Percentiles rank a stretch among this genome's conserved stretches.
These are phyloP conservation scores for Naganishia albida DNA, from an alignment of 1,284 basidiomycete species.

Conservation along the genomic window DNA sequence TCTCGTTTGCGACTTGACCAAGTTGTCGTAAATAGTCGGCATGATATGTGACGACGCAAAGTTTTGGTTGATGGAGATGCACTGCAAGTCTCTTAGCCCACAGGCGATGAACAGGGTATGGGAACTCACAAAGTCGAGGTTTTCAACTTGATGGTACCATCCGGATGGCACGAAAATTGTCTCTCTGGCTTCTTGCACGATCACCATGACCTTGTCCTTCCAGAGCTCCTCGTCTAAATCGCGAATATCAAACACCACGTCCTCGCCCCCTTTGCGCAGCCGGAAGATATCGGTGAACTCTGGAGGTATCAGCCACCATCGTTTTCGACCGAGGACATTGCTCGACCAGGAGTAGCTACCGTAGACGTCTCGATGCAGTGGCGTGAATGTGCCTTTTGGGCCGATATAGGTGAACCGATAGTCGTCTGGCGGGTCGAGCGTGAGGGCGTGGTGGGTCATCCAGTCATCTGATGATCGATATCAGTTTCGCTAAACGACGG, in stretches of 20 bases:
- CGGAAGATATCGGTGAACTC: constrained; percentile 43
- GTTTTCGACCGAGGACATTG: constrained; percentile 59
- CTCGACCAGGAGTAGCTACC: constrained; percentile 62
- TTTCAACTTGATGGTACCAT: constrained; percentile 55
- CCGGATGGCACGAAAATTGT: constrained; percentile 57
- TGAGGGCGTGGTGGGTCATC: constrained; percentile 48
- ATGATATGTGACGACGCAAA: constrained; percentile 60
- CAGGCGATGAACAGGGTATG: constrained; percentile 5
- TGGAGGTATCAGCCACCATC: constrained; percentile 61
- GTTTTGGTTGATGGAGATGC: constrained; percentile 58
- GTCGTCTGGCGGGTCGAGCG: constrained; percentile 36
- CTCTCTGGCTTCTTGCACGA: constrained; percentile 51
- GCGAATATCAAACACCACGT: constrained; percentile 50
- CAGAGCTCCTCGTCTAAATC: constrained; percentile 42
- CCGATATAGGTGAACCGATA: constrained; percentile 56
- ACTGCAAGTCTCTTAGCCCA: constrained; percentile 39
- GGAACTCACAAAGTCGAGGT: constrained; percentile 47
- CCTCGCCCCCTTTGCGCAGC: constrained; percentile 36
- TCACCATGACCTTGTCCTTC: constrained; percentile 41
- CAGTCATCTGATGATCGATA: constrained; percentile 56
- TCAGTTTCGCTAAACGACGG: not conserved
- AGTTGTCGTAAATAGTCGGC: constrained; percentile 53
- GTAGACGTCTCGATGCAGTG: constrained; percentile 60
- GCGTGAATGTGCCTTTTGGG: constrained; percentile 54
- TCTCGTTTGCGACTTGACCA: constrained; percentile 50